Base-by-base conservation (phyloP, 2,329 filamentous ascomycete species). In the Leptographium radiaticola region DNA sequence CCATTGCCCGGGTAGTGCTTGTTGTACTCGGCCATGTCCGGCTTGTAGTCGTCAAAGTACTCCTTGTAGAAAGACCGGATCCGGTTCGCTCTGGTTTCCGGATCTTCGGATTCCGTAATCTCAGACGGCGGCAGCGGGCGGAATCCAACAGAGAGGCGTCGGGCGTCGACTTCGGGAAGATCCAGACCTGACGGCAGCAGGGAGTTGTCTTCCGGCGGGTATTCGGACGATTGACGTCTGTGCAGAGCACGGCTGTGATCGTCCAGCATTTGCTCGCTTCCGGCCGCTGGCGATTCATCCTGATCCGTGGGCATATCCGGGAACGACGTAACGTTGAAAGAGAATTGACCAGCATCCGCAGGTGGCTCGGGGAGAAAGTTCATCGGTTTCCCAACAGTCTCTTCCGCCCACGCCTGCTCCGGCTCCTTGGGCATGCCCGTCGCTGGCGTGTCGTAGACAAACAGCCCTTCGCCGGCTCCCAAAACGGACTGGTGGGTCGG, bases 31-130 rank as follows among this genome's bases (percentile, higher is more conserved):
- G 57, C 18, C 59, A 64, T 59, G 59, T 65, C 61, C 10, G 58
- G 59, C 65, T 82, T 87, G 56, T 75, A 81, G 44, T 96, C 91
- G 60, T 97, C 93, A 62, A 98, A 98, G 72, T 98, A 98, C 66
- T 98, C 93, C 73, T 96, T 96, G 75, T 98, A 98, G 74, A 98
- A 98, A 5, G 93, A 98, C 67, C 93, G 81, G 61, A 98, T 98
- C 55, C 93, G 84, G 73, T 96, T 97, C 59, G 93, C 93, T 63
- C 93, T 83, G 64, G 91, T 84, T 68, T 97, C 93, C 0, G 93
- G 89, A 65, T 96, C 91, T 65, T 97, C 93, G 4, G 84, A 80
- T 45, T 84, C 81, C 34, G 75, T 77, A 53, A 87, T 81, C 59
- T 95, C 87, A 63, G 90, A 84, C 39, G 89, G 88, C 6, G 93